A percentile compares a stretch with the other conserved stretches of the same genome.
These are phyloP conservation scores for Yamadazyma conglobata DNA, from an alignment of 1,139 yeast species.

Conservation along the genomic window DNA sequence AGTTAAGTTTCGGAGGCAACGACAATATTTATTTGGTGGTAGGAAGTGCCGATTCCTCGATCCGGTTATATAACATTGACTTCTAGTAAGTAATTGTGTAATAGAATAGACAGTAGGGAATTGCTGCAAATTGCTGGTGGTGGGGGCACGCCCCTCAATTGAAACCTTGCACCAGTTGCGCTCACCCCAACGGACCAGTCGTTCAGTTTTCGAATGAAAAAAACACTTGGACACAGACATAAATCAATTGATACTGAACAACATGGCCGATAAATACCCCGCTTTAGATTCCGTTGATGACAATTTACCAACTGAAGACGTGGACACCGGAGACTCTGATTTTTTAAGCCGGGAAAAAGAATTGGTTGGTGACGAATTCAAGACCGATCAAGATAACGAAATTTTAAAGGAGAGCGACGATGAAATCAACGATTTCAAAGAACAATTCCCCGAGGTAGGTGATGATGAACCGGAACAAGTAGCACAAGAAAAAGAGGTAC, in stretches of 20 bases:
- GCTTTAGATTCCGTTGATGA: slow-evolving; percentile 59
- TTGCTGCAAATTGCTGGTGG: too few relatives aligned
- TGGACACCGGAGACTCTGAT: slow-evolving; percentile 44
- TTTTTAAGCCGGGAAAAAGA: slow-evolving; percentile 84
- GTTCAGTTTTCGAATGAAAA: too few relatives aligned
- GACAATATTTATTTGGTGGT: slow-evolving; percentile 45
- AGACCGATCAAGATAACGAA: slow-evolving; percentile 61
- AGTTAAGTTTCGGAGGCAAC: slow-evolving; percentile 52
- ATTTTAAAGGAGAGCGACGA: slow-evolving; percentile 53
- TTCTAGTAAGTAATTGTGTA: too few relatives aligned
- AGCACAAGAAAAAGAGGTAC: slow-evolving; percentile 23
- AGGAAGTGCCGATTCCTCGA: slow-evolving; percentile 69
- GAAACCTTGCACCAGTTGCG: too few relatives aligned
- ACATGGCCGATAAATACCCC: slow-evolving; percentile 86
- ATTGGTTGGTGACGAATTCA: slow-evolving; percentile 76
- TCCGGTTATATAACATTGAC: slow-evolving; percentile 46
- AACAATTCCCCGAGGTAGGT: slow-evolving; percentile 65
- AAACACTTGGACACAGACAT: too few relatives aligned
- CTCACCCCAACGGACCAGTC: too few relatives aligned
- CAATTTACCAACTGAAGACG: slow-evolving; percentile 30
- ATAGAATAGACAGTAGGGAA: too few relatives aligned
- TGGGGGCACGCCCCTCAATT: too few relatives aligned
- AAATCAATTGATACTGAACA: slow-evolving; percentile 1
- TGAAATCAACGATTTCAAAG: slow-evolving; percentile 63
- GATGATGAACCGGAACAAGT: slow-evolving; percentile 19